These are phyloP conservation scores for Pichia inconspicua DNA, from an alignment of 1,139 yeast species.

Conservation along the genomic window DNA sequence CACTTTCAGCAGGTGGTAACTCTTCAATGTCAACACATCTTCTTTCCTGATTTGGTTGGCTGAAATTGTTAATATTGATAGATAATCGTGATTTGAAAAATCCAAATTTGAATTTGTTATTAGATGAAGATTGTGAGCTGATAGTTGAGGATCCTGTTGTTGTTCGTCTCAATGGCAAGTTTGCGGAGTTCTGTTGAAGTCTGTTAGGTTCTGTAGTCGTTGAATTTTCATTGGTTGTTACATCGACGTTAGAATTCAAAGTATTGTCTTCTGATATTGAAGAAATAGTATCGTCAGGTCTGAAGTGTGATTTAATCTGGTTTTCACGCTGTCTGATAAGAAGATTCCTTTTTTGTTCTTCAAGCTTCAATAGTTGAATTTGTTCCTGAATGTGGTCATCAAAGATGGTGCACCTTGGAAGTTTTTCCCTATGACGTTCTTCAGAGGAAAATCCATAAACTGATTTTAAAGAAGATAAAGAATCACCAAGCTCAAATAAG, in stretches of 20 bases:
- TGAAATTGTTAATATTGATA: slow-evolving; percentile 30
- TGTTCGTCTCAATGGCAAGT: not conserved
- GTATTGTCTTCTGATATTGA: not conserved
- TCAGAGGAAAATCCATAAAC: slow-evolving; percentile 35
- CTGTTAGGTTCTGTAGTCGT: not conserved
- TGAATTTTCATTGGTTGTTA: not conserved
- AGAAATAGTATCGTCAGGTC: not conserved
- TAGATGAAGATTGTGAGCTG: not conserved
- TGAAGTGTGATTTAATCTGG: not conserved
- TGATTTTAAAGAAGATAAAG: slow-evolving; percentile 19
- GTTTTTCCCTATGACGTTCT: slow-evolving; percentile 34
- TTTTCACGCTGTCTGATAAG: slow-evolving; percentile 20
- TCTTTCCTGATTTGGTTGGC: slow-evolving; percentile 37
- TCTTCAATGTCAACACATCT: slow-evolving; percentile 45
- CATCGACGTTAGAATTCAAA: not conserved
- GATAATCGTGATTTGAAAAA: slow-evolving; percentile 40
- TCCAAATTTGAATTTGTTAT: slow-evolving; percentile 22
- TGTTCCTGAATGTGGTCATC: slow-evolving; percentile 39
- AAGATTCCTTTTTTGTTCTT: slow-evolving; percentile 26
- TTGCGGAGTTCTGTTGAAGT: not conserved
- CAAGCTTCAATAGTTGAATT: slow-evolving; percentile 44
- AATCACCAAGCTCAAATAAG: slow-evolving; percentile 21
- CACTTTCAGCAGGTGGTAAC: slow-evolving; percentile 46
- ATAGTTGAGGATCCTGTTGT: not conserved
- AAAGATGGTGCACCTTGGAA: slow-evolving; percentile 33